Percentiles rank a stretch among this genome's conserved stretches.
Evolutionary conservation across 2,329 filamentous ascomycete genomes (phyloP).

Genomic region (Colletotrichum lupini): DNA sequence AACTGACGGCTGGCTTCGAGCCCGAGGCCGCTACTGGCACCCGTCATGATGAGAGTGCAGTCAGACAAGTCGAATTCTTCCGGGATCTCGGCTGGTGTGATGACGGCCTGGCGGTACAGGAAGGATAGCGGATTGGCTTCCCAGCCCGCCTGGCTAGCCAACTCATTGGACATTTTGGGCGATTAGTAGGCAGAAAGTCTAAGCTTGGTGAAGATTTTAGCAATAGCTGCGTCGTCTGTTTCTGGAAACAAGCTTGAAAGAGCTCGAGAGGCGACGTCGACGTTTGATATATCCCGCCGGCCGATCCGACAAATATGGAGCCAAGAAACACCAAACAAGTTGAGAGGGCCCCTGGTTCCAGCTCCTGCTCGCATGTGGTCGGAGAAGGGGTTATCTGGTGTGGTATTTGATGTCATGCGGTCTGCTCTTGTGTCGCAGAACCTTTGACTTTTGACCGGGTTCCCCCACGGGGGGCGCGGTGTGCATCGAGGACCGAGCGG

Average conservation of each 20-base stretch:
- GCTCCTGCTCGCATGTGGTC: not conserved
- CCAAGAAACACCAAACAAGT: constrained; percentile 30
- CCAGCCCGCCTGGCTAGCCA: constrained; percentile 30
- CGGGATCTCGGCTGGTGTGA: constrained; percentile 29
- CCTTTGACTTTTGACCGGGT: constrained; percentile 24
- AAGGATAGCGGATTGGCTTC: constrained; percentile 33
- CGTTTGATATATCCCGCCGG: constrained; percentile 11
- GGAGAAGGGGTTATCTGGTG: not conserved
- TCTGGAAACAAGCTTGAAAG: constrained; percentile 9
- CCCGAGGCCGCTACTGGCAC: constrained; percentile 56
- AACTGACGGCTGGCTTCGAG: constrained; percentile 52
- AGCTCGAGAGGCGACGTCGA: not conserved
- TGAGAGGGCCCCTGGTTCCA: constrained; percentile 7
- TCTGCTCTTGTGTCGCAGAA: constrained; percentile 10
- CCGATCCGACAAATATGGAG: constrained; percentile 26
- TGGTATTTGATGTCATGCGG: constrained; percentile 20
- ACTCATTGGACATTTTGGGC: constrained; percentile 30
- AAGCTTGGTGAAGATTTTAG: not conserved
- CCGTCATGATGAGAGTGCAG: constrained; percentile 53
- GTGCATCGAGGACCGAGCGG: constrained; percentile 29
- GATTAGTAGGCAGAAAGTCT: not conserved
- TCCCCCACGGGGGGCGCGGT: constrained; percentile 30
- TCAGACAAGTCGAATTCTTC: constrained; percentile 32
- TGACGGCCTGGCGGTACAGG: constrained; percentile 28
- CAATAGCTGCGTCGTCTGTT: not conserved